Base-by-base conservation (phyloP, 148 eudicot species). In the Vaccinium corymbosum region DNA sequence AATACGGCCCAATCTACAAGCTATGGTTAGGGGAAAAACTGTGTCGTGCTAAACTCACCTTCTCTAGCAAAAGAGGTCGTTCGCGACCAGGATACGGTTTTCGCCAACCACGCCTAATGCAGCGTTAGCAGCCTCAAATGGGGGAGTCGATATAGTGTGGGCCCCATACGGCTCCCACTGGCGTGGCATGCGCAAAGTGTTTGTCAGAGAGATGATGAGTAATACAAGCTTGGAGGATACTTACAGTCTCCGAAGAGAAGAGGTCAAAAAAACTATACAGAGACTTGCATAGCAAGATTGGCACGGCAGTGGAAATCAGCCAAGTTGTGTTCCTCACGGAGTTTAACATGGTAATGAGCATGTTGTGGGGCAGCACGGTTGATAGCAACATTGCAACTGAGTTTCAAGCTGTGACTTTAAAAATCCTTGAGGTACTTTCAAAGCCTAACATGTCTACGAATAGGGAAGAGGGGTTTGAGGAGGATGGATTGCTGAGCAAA, bases 331-430 rank as follows among this genome's bases (percentile, higher is more conserved):
- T 86, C 32, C 6, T 22, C 0, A 89, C 85, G 3, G 85, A 75
- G 32, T 55, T 87, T 64, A 85, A 83, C 27, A 79, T 84, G 66
- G 27, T 88, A 0, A 88, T 79, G 83, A 88, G 74, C 20, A 87
- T 92, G 90, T 27, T 89, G 17, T 92, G 90, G 90, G 94, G 94
- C 6, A 80, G 85, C 38, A 73, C 84, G 19, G 1, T 85, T 55
- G 77, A 76, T 52, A 86, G 76, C 27, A 70, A 56, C 35, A 15
- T 85, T 16, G 87, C 81, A 1, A 25, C 84, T 4, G 86, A 92
- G 73, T 87, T 90, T 27, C 78, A 80, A 51, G 48, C 20, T 20
- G 19, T 77, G 71, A 46, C 75, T 0, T 0, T 29, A 3, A 68
- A 68, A 38, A 17, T 82, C 0, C 11, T 82, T 12, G 48, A 61